Evolutionary conservation across 805 yeast species (phyloP), one percentile per base, ranked within the genome.

Genomic region (Saturnispora saitoi): DNA sequence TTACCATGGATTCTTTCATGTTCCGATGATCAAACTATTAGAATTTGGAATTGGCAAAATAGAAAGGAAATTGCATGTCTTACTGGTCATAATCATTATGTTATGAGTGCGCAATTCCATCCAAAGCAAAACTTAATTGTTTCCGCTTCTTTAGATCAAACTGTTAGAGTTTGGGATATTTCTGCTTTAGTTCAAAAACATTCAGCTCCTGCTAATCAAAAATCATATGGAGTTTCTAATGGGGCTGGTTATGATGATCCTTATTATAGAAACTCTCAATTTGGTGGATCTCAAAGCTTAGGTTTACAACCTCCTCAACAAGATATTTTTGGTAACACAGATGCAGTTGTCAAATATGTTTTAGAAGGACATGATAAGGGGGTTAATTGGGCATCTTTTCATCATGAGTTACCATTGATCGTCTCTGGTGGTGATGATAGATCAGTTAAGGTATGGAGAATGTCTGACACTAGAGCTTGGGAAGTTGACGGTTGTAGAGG

Each of bases 11-110:
- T 93, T 62, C 80, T 93, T 51, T 84, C 96, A 24, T 82, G 93
- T 52, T 87, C 96, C 41, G 99, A 93, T 68, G 99, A 93, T 72
- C 99, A 93, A 70, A 93, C 99, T 30, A 89, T 95, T 56, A 78
- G 99, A 65, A 91, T 93, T 56, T 93, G 99, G 99, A 95, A 93
- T 70, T 93, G 99, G 99, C 99, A 95, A 72, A 90, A 90, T 66
- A 81, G 99, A 58, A 91, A 89, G 65, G 98, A 93, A 61, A 85
- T 93, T 61, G 98, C 98, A 9, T 88, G 96, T 61, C 71, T 93
- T 57, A 91, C 99, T 7, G 99, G 99, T 53, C 99, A 93, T 68
- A 90, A 88, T 69, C 99, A 93, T 70, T 93, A 95, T 68, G 97
- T 93, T 48, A 87, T 93, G 93, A 86, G 95, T 59, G 98, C 99